These are phyloP conservation scores for Francoa sonchifolia DNA, from an alignment of 441 rosid genomes.

Conservation along the genomic window DNA sequence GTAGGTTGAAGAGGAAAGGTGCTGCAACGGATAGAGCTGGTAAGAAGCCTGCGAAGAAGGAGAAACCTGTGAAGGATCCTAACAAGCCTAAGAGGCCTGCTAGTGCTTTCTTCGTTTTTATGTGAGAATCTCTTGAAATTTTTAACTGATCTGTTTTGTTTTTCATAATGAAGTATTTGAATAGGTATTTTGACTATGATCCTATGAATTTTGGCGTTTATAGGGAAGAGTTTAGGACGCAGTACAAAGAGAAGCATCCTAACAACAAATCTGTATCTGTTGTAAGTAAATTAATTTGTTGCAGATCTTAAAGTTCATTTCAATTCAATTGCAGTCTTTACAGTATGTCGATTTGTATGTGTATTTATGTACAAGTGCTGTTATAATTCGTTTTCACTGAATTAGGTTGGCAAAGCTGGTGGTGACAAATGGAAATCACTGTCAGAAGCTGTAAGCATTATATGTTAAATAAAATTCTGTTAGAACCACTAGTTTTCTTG, in stretches of 20 bases:
- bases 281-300: constrained; percentile 22
- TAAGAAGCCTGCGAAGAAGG: constrained; percentile 16
- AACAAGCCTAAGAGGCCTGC: constrained; percentile 73
- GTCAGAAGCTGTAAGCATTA: constrained; percentile 38
- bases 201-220: not conserved
- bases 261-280: constrained; percentile 68
- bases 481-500: not conserved
- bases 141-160: not conserved
- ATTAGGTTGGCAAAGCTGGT: constrained; percentile 74
- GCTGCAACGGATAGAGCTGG: constrained; percentile 29
- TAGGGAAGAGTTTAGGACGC: constrained; percentile 65
- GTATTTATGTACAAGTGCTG: not conserved
- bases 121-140: constrained; percentile 19
- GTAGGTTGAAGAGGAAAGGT: constrained; percentile 46
- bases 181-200: not conserved
- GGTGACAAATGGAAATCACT: constrained; percentile 67
- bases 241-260: constrained; percentile 58
- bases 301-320: not conserved
- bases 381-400: not conserved
- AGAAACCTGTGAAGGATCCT: constrained; percentile 47
- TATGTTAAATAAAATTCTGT: not conserved
- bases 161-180: not conserved
- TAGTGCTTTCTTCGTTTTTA: constrained; percentile 62
- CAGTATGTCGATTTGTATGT: not conserved
- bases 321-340: not conserved